Base-by-base conservation (phyloP, 2,329 filamentous ascomycete genomes). In the Claviceps quebecensis region DNA sequence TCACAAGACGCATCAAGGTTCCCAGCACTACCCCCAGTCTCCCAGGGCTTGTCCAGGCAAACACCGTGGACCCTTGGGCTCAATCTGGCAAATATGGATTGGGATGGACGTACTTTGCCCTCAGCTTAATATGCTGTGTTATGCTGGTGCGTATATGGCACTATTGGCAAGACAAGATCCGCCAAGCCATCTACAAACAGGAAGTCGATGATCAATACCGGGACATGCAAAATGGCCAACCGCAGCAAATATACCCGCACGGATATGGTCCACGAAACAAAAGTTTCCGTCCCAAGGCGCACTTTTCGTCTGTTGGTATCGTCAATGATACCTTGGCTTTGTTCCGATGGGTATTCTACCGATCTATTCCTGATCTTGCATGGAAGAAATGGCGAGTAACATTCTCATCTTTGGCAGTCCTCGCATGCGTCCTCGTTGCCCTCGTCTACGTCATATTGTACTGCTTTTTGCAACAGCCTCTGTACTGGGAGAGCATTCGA, bases 131-230 rank as follows among this genome's bases (percentile, higher is more conserved):
- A 56, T 75, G 77, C 29, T 60, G 80, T 50, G 81, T 90, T 4
- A 70, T 85, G 11, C 61, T 84, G 11, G 73, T 91, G 63, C 81
- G 88, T 57, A 75, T 86, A 63, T 95, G 90, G 74, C 86, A 95
- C 67, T 83, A 85, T 58, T 95, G 88, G 84, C 88, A 90, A 59
- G 90, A 96, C 72, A 94, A 93, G 70, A 87, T 95, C 57, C 81
- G 90, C 58, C 86, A 90, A 58, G 90, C 88, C 56, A 80, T 93
- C 54, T 87, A 93, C 70, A 91, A 94, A 69, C 83, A 93, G 62
- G 81, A 87, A 63, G 75, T 87, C 59, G 76, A 86, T 61, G 76
- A 82, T 59, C 77, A 83, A 59, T 82, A 79, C 63, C 77, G 65
- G 53, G 65, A 72, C 5, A 63, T 75, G 56, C 68, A 69, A 49